A percentile compares a stretch with the other conserved stretches of the same genome.
phyloP scores from a whole-genome alignment of 1,284 basidiomycete genomes.

The Mycena sp. region DNA sequence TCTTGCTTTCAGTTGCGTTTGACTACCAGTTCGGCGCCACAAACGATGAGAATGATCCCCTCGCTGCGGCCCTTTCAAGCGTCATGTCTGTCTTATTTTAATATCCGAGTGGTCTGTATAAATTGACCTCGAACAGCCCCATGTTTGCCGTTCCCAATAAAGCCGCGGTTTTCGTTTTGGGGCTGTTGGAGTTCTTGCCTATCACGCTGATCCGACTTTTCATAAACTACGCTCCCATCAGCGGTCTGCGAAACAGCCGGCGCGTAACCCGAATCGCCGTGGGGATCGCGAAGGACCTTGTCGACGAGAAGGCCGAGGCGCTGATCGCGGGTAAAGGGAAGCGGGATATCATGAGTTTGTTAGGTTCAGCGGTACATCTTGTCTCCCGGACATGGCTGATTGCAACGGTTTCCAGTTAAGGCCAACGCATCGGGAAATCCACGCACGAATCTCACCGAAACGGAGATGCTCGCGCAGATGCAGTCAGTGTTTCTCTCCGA shows the following conservation, averaged over 20 bases:
- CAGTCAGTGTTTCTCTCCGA: not conserved
- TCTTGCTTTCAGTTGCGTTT: slow-evolving; percentile 50
- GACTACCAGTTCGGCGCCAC: slow-evolving; percentile 55
- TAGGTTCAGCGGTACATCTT: slow-evolving; percentile 43
- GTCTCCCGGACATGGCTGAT: slow-evolving; percentile 34
- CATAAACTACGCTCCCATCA: slow-evolving; percentile 50
- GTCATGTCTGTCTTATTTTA: slow-evolving; percentile 45
- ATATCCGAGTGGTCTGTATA: slow-evolving; percentile 45
- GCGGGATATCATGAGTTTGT: slow-evolving; percentile 52
- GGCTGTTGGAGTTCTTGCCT: slow-evolving; percentile 42
- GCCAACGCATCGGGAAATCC: slow-evolving; percentile 53
- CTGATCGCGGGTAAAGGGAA: slow-evolving; percentile 51
- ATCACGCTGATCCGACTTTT: slow-evolving; percentile 50
- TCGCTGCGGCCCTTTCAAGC: slow-evolving; percentile 56
- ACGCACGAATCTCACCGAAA: slow-evolving; percentile 45
- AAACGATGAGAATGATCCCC: slow-evolving; percentile 43
- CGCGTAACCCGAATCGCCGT: slow-evolving; percentile 52
- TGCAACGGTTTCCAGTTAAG: slow-evolving; percentile 43
- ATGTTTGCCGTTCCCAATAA: slow-evolving; percentile 38
- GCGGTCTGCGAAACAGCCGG: slow-evolving; percentile 51
- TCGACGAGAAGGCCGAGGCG: slow-evolving; percentile 52
- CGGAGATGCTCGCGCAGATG: slow-evolving; percentile 5
- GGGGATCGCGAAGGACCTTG: slow-evolving; percentile 47
- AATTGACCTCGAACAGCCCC: slow-evolving; percentile 42
- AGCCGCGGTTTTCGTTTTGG: slow-evolving; percentile 53